These are phyloP conservation scores for Podaxis mareebaensis DNA, from an alignment of 768 basidiomycete genomes.

Conservation along the genomic window DNA sequence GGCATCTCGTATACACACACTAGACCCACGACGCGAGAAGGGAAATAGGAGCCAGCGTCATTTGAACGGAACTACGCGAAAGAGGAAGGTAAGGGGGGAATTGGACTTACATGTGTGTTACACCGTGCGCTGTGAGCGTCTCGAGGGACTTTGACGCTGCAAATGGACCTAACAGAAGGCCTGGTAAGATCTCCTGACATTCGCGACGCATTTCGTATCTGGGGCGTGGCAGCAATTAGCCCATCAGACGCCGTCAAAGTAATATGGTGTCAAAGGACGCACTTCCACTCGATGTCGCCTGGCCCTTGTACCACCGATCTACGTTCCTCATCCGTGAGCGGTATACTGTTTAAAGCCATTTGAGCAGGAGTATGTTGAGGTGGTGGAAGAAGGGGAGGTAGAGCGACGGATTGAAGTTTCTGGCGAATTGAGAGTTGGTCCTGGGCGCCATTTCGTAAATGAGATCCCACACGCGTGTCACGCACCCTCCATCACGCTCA, in stretches of 20 bases:
- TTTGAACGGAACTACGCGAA: slow-evolving; percentile 5
- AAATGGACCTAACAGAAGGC: slow-evolving; percentile 83
- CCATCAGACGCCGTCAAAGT: background rate
- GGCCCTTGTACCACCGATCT: slow-evolving; percentile 74
- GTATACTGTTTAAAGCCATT: slow-evolving; percentile 6
- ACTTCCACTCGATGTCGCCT: slow-evolving; percentile 85
- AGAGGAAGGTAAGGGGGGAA: slow-evolving; percentile 19
- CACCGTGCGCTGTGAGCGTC: slow-evolving; percentile 58
- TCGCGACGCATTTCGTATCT: slow-evolving; percentile 97
- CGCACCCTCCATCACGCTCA: slow-evolving; percentile 2
- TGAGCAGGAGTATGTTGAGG: background rate
- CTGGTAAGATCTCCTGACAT: slow-evolving; percentile 88
- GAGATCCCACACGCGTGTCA: slow-evolving; percentile 14
- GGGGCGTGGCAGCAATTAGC: background rate
- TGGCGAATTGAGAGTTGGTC: background rate
- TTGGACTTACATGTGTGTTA: slow-evolving; percentile 76
- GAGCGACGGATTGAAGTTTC: background rate
- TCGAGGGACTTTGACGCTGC: slow-evolving; percentile 84
- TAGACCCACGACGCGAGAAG: slow-evolving; percentile 28
- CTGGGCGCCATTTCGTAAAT: slow-evolving; percentile 12
- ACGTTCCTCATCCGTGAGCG: slow-evolving; percentile 43
- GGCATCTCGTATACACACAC: slow-evolving; percentile 85
- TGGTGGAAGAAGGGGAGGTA: background rate
- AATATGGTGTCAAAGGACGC: slow-evolving; percentile 22
- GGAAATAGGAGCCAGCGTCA: background rate